A percentile compares a stretch with the other conserved stretches of the same genome.
Evolutionary conservation across 306 rosid species (phyloP).

Genomic region (Urtica urens): DNA sequence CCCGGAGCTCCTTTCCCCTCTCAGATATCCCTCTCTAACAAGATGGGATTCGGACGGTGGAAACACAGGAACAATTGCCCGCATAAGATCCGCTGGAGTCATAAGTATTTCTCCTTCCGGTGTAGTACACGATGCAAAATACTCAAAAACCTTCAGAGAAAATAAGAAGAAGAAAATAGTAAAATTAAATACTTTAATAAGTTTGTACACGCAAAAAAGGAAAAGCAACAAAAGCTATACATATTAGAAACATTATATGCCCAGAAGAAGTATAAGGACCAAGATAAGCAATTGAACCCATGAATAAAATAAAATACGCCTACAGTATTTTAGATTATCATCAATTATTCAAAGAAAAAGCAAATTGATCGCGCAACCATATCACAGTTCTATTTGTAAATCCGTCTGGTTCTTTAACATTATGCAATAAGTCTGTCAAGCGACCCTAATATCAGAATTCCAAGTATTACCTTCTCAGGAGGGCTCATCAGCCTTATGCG

Average conservation of each 20-base stretch:
- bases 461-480: slow-evolving; percentile 63
- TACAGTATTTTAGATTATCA: no score
- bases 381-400: no score
- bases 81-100: slow-evolving; percentile 79
- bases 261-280: no score
- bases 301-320: no score
- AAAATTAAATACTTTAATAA: no score
- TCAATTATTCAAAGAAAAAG: no score
- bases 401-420: no score
- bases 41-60: slow-evolving; percentile 91
- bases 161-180: slow-evolving; percentile 12
- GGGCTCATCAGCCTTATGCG: slow-evolving; percentile 74
- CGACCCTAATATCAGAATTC: not conserved
- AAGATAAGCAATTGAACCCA: no score
- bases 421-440: not conserved
- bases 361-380: no score
- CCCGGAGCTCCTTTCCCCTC: slow-evolving; percentile 83
- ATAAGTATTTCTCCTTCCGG: slow-evolving; percentile 66
- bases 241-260: no score
- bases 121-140: slow-evolving; percentile 63
- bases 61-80: slow-evolving; percentile 91
- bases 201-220: no score
- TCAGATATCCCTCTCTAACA: slow-evolving; percentile 81
- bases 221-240: no score
- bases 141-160: slow-evolving; percentile 67